Conservation (phyloP, 257 asterid genomes). For the Lithospermum erythrorhizon region DNA sequence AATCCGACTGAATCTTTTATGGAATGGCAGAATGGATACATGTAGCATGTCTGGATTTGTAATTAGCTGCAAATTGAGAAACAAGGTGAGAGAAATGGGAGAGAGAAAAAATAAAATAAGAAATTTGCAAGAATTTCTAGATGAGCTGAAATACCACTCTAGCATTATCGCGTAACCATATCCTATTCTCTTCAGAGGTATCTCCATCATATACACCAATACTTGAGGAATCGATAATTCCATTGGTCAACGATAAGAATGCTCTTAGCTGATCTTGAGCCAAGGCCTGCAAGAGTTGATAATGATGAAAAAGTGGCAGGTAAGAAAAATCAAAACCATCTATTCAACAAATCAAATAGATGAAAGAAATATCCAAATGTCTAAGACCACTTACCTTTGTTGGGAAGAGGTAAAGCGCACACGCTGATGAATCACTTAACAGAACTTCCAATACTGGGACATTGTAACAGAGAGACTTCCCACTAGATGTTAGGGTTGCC, state of each 20-base stretch:
- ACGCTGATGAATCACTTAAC: conserved; percentile 49
- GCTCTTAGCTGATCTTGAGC: conserved; percentile 96
- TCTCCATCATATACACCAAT: conserved; percentile 95
- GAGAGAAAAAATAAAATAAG: neutral
- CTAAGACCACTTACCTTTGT: conserved; percentile 44
- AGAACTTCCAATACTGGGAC: conserved; percentile 81
- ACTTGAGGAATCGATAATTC: conserved; percentile 48
- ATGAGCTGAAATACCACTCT: conserved; percentile 54
- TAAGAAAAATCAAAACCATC: neutral
- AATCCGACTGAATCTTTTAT: conserved; percentile 66
- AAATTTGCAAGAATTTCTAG: conserved; percentile 14
- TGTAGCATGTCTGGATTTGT: conserved; percentile 98
- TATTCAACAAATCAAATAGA: neutral
- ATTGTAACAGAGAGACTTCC: conserved; percentile 97
- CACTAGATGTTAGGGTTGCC: conserved; percentile 97
- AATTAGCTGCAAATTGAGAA: conserved; percentile 56
- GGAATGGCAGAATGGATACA: conserved; percentile 80
- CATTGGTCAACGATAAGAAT: conserved; percentile 44
- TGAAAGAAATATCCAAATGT: neutral
- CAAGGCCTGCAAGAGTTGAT: conserved; percentile 53
- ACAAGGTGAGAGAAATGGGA: conserved; percentile 11
- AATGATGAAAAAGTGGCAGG: conserved; percentile 10
- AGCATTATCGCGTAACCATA: conserved; percentile 78
- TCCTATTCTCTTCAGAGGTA: conserved; percentile 73
- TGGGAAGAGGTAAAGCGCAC: conserved; percentile 89